Base-by-base conservation (phyloP, 768 basidiomycete species). In the Trametes coccinea region DNA sequence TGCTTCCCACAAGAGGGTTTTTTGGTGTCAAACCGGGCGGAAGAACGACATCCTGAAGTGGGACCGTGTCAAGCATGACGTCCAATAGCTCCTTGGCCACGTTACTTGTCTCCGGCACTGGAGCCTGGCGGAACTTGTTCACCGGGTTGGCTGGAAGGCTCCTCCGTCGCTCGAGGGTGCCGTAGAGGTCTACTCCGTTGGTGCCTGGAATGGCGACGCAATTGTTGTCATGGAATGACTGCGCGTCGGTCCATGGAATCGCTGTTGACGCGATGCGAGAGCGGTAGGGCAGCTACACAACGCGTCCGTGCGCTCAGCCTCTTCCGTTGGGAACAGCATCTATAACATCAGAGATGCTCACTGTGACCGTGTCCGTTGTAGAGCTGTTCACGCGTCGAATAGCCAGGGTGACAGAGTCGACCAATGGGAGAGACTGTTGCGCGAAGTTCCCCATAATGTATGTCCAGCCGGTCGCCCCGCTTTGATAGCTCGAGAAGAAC, bases 221-320 rank as follows among this genome's bases (percentile, higher is more conserved):
- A 67, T 86, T 86, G 59, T 80, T 82, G 27, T 74, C 75, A 30
- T 79, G 76, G 70, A 80, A 84, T 8, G 83, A 81, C 8, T 73
- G 72, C 2, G 72, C 70, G 67, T 84, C 78, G 2, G 81, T 81
- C 68, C 84, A 87, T 16, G 76, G 68, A 22, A 74, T 75, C 29
- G 81, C 74, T 9, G 70, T 68, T 1, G 79, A 72, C 29, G 79
- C 79, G 61, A 85, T 77, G 44, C 82, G 79, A 3, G 84, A 84
- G 40, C 82, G 81, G 70, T 84, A 87, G 11, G 85, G 84, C 54
- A 86, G 70, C 84, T 86, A 47, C 7, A 30, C 16, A 11, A 14
- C 27, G 17, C 30, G 29, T 76, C 39, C 39, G 7, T 39, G 8
- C 7, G 41, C 48, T 79, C 71, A 77, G 77, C 31, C 33, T 22